Evolutionary conservation across 495 filamentous ascomycete genomes (phyloP), one percentile per base, ranked within the genome.

Genomic region (Penicillium pancosmium): DNA sequence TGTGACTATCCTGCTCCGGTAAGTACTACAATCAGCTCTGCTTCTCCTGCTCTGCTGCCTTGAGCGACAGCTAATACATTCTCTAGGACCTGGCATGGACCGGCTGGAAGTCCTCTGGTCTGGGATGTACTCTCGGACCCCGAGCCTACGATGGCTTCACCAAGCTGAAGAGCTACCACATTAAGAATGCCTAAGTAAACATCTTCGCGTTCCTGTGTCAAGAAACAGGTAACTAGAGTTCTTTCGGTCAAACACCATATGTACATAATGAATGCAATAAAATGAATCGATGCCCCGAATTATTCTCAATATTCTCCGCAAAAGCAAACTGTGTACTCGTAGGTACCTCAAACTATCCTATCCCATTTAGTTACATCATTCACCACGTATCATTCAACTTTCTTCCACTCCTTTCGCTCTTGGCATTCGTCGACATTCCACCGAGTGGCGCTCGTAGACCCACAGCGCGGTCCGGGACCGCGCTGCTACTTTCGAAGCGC

Each of bases 71-170:
- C 25, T 25, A 10, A 52, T 27, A 59, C 66, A 55, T 72, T 9
- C 16, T 44, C 7, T n/a, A 95, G 88, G 94, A 98, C 73, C 88
- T 98, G 50, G 94, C 94, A 12, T 98, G 94, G 94, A 92, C 91
- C 2, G 94, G 94, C 5, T 97, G 93, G 93, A 98, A 98, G 79
- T 89, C 93, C 64, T 96, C 91, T 23, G 94, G 94, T 44, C 89
- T 91, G 68, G 94, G 94, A 27, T 87, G 88, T 52, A 97, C 93
- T 1, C 73, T 98, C 69, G 94, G 92, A 70, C 90, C 78, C 63
- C 93, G 91, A 55, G 95, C 91, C 6, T 98, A 92, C 66, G 94
- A 97, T 58, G 92, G 94, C 65, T 98, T 98, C 66, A 86, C 92
- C 56, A 96, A 93, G 82, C 77, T 96, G 65, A 97, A 97, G 86